These are phyloP conservation scores for Agaricus subrufescens DNA, from an alignment of 768 basidiomycete species.

Conservation along the genomic window DNA sequence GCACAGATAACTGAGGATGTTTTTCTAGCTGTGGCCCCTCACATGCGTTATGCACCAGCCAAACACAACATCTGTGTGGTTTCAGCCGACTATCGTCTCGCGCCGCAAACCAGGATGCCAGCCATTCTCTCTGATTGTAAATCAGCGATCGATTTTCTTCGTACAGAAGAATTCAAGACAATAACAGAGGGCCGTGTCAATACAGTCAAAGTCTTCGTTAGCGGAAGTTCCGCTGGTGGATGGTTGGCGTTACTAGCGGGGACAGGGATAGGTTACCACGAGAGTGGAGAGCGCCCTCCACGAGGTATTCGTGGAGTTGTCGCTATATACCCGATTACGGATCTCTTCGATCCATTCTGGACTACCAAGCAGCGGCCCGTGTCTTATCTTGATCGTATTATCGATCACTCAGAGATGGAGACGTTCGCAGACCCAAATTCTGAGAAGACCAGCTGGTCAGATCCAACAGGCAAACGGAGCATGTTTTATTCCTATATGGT, in stretches of 20 bases:
- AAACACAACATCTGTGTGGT: constrained; percentile 27
- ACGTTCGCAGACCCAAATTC: constrained; percentile 25
- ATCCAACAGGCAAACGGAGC: constrained; percentile 20
- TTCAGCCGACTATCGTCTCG: constrained; percentile 32
- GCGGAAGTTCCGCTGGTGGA: constrained; percentile 35
- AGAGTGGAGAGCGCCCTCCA: constrained; percentile 25
- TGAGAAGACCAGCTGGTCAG: constrained; percentile 19
- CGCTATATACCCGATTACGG: constrained; percentile 34
- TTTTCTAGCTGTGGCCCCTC: constrained; percentile 24
- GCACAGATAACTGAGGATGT: neutral
- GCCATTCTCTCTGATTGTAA: constrained; percentile 29
- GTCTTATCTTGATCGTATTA: constrained; percentile 27
- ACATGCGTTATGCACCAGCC: constrained; percentile 26
- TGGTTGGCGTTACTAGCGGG: constrained; percentile 32
- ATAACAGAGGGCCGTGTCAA: constrained; percentile 26
- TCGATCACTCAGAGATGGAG: constrained; percentile 23
- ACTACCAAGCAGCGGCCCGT: constrained; percentile 28
- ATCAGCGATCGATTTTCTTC: constrained; percentile 28
- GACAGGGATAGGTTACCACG: constrained; percentile 29
- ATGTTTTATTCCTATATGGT: constrained; percentile 36
- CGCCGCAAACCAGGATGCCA: constrained; percentile 32
- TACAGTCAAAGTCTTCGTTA: constrained; percentile 23
- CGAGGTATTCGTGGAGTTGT: constrained; percentile 24
- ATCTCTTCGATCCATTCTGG: constrained; percentile 33
- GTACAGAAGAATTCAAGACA: constrained; percentile 19